Percentiles rank a stretch among this genome's conserved stretches.
Evolutionary conservation across 768 basidiomycete genomes (phyloP).

Genomic region (Tubosaeta sp.): DNA sequence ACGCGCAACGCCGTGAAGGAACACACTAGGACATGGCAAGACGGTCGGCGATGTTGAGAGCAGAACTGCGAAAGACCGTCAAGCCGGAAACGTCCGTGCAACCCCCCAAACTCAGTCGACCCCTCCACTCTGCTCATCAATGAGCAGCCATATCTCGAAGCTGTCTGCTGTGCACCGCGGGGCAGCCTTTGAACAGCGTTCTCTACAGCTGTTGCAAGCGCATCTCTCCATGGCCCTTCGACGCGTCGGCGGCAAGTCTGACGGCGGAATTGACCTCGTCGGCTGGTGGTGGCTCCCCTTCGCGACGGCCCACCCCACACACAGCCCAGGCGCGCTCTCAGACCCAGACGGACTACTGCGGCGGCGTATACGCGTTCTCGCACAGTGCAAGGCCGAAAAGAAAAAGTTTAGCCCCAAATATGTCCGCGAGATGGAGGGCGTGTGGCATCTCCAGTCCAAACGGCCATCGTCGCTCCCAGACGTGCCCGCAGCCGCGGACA

Average conservation of each 20-base stretch:
- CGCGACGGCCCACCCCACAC: background rate
- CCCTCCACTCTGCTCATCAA: constrained; percentile 7
- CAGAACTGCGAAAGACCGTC: background rate
- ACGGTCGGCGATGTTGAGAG: background rate
- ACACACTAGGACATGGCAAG: constrained; percentile 45
- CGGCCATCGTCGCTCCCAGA: background rate
- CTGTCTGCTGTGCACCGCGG: constrained; percentile 66
- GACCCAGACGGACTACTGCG: constrained; percentile 26
- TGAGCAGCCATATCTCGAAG: background rate
- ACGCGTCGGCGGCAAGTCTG: constrained; percentile 80
- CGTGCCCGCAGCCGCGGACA: background rate
- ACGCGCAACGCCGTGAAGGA: background rate
- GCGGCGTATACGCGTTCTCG: constrained; percentile 68
- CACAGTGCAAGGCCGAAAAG: constrained; percentile 90
- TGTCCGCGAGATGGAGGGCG: constrained; percentile 91
- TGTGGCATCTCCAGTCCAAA: constrained; percentile 42
- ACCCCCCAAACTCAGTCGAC: constrained; percentile 18
- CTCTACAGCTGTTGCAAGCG: constrained; percentile 54
- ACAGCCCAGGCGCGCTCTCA: constrained; percentile 7
- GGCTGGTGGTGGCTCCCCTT: constrained; percentile 92
- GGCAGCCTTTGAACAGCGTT: constrained; percentile 68
- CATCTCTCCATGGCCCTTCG: constrained; percentile 75
- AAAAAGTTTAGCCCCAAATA: constrained; percentile 74
- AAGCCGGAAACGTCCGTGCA: constrained; percentile 18
- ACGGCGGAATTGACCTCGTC: constrained; percentile 83